A percentile compares a stretch with the other conserved stretches of the same genome.
Evolutionary conservation across 2,329 filamentous ascomycete species (phyloP).

Genomic region (Beauveria scarabaeidicola): DNA sequence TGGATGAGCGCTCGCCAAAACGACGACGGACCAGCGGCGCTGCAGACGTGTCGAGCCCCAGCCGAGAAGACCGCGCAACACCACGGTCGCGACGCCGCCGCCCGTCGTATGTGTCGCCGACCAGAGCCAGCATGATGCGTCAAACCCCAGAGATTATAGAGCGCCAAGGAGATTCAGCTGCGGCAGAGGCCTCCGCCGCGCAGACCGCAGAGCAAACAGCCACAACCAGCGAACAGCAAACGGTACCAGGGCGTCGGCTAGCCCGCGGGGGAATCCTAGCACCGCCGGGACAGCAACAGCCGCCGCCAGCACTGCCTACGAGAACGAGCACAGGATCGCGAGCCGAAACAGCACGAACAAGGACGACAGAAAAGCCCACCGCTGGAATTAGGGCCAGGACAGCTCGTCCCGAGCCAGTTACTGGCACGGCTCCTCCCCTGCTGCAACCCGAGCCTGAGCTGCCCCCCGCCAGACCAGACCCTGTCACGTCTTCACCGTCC

Average conservation of each 20-base stretch:
- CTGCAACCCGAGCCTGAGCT: slow-evolving; percentile 51
- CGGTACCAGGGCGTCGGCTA: slow-evolving; percentile 7
- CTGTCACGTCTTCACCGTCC: slow-evolving; percentile 46
- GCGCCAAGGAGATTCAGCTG: slow-evolving; percentile 31
- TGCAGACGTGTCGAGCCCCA: slow-evolving; percentile 20
- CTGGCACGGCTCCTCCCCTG: slow-evolving; percentile 8
- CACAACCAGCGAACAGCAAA: slow-evolving; percentile 2
- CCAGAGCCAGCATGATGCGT: slow-evolving; percentile 53
- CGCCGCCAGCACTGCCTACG: neutral
- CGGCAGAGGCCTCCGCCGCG: slow-evolving; percentile 19
- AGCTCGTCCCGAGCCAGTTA: neutral
- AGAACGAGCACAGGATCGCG: neutral
- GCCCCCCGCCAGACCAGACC: slow-evolving; percentile 48
- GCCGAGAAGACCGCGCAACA: slow-evolving; percentile 15
- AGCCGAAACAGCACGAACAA: neutral
- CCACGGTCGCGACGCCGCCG: slow-evolving; percentile 25
- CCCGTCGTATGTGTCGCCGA: slow-evolving; percentile 59
- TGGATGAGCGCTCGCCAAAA: slow-evolving; percentile 53
- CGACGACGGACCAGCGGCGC: slow-evolving; percentile 44
- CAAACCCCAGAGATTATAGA: slow-evolving; percentile 51
- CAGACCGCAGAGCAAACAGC: slow-evolving; percentile 1
- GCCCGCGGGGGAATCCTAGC: slow-evolving; percentile 5
- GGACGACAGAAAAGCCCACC: neutral
- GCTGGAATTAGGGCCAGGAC: neutral
- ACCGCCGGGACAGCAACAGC: neutral